Evolutionary conservation across 768 basidiomycete species (phyloP).

Genomic region (Amanita jacksonii): DNA sequence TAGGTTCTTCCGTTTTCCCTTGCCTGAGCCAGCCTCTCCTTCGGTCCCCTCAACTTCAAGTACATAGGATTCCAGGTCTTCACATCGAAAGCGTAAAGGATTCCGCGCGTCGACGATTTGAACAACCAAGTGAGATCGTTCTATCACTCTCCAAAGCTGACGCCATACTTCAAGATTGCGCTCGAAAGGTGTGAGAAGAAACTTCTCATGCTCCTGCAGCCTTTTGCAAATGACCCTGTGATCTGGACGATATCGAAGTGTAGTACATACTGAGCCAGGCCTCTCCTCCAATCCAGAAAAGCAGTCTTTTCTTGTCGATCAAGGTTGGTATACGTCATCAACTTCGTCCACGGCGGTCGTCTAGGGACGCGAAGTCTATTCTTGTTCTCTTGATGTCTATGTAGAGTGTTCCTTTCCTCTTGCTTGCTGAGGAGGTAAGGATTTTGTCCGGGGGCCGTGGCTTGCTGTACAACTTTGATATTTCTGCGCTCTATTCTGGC

Average conservation of each 20-base stretch:
- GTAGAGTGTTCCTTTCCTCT: conserved; percentile 69
- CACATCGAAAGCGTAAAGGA: conserved; percentile 85
- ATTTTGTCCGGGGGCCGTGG: conserved; percentile 52
- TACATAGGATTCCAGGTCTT: conserved; percentile 84
- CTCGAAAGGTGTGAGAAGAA: conserved; percentile 94
- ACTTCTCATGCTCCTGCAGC: conserved; percentile 76
- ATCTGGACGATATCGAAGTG: not conserved
- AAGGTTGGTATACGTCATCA: conserved; percentile 65
- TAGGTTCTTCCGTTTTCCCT: conserved; percentile 63
- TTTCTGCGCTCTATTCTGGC: conserved; percentile 56
- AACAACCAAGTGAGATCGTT: conserved; percentile 88
- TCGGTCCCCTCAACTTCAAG: conserved; percentile 75
- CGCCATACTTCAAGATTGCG: conserved; percentile 98
- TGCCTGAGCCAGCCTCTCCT: conserved; percentile 70
- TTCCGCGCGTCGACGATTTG: conserved; percentile 97
- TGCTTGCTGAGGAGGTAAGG: conserved; percentile 77
- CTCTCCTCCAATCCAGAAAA: conserved; percentile 90
- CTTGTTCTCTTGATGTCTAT: conserved; percentile 67
- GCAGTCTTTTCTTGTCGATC: conserved; percentile 85
- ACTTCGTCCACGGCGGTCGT: conserved; percentile 82
- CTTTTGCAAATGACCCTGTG: conserved; percentile 27
- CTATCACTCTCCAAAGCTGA: conserved; percentile 94
- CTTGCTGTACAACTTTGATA: conserved; percentile 65
- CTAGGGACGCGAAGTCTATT: conserved; percentile 77
- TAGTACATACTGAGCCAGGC: conserved; percentile 72